Conservation (phyloP, 352 stramenopile genomes). For the Globisporangium middletonii region DNA sequence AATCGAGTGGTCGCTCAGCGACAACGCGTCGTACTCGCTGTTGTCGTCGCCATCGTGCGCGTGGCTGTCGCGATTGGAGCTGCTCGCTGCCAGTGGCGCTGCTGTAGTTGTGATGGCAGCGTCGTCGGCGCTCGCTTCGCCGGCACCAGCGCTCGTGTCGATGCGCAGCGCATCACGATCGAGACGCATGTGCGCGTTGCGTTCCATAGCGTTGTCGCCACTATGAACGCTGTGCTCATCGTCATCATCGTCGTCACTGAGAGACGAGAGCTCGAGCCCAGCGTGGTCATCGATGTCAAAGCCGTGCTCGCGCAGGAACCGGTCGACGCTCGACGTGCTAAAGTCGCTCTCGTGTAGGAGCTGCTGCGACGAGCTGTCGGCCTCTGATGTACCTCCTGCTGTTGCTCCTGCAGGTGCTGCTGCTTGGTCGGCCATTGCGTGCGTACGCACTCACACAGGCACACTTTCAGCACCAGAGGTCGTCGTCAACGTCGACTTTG, state of each 20-base stretch:
- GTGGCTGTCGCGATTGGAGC: not conserved
- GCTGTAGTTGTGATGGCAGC: too few relatives aligned
- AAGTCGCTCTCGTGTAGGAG: constrained; percentile 18
- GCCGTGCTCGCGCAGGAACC: constrained; percentile 75
- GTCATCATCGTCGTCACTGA: constrained; percentile 25
- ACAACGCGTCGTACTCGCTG: too few relatives aligned
- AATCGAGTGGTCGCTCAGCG: too few relatives aligned
- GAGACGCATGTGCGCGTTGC: not conserved
- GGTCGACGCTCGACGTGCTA: constrained; percentile 71
- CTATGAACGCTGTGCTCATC: constrained; percentile 13
- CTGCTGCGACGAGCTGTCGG: constrained; percentile 1
- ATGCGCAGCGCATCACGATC: not conserved
- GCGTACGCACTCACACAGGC: not conserved
- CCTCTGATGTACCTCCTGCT: constrained; percentile 11
- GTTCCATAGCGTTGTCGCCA: not conserved
- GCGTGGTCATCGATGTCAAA: constrained; percentile 35
- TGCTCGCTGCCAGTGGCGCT: not conserved
- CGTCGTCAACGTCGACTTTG: too few relatives aligned
- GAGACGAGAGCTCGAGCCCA: constrained; percentile 25
- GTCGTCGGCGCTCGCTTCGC: not conserved
- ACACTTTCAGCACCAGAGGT: not conserved
- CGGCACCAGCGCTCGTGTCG: not conserved
- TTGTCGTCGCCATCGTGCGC: not conserved
- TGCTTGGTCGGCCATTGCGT: not conserved
- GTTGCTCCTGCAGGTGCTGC: constrained; percentile 7